These are phyloP conservation scores for Annulohypoxylon stygium DNA, from an alignment of 495 filamentous ascomycete genomes.

Conservation along the genomic window DNA sequence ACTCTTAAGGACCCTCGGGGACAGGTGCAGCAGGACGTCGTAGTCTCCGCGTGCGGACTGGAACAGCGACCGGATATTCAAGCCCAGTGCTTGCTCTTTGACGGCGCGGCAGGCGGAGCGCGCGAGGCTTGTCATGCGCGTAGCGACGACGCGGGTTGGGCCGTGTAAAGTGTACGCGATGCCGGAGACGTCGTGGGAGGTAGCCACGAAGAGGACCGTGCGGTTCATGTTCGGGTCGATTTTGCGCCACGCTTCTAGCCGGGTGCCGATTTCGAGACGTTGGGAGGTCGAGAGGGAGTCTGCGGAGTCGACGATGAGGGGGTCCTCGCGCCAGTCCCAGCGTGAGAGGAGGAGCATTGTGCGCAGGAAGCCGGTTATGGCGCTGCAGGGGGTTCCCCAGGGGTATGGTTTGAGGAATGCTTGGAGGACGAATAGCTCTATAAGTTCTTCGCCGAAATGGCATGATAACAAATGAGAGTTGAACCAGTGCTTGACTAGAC, in stretches of 20 bases:
- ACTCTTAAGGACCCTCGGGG: constrained; percentile 60
- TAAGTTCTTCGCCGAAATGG: constrained; percentile 81
- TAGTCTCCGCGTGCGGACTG: constrained; percentile 76
- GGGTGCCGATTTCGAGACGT: constrained; percentile 72
- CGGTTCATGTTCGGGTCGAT: constrained; percentile 91
- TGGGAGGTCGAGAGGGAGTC: constrained; percentile 66
- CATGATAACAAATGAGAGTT: constrained; percentile 79
- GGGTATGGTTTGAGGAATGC: constrained; percentile 87
- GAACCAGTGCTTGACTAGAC: constrained; percentile 94
- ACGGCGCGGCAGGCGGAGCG: constrained; percentile 74
- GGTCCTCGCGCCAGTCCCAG: constrained; percentile 92
- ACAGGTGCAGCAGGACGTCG: constrained; percentile 84
- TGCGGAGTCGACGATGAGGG: constrained; percentile 81
- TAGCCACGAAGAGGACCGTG: constrained; percentile 83
- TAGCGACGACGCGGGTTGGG: constrained; percentile 85
- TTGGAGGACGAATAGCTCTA: constrained; percentile 82
- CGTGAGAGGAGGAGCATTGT: constrained; percentile 79
- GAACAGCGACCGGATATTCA: constrained; percentile 76
- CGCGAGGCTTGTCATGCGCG: constrained; percentile 84
- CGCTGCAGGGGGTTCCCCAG: constrained; percentile 80
- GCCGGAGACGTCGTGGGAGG: constrained; percentile 80
- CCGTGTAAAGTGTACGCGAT: constrained; percentile 76
- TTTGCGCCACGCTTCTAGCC: constrained; percentile 83
- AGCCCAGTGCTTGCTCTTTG: constrained; percentile 66
- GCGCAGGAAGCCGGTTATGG: constrained; percentile 84